phyloP scores from a whole-genome alignment of 306 rosid genomes.

The Gastrolobium villosum region DNA sequence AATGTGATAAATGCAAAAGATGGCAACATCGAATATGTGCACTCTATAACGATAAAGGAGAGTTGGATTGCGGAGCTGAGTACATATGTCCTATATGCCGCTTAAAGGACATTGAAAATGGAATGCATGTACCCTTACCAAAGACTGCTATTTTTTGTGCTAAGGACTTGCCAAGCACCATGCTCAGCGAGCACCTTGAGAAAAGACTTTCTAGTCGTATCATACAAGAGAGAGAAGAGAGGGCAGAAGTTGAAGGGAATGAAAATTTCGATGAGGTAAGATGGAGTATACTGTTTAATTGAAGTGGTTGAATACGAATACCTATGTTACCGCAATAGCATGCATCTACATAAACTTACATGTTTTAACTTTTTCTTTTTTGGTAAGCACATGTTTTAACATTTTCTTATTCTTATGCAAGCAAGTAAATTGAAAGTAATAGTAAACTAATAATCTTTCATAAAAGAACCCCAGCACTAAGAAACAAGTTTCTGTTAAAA shows the following conservation, averaged over 20 bases:
- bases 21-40: slow-evolving; percentile 86
- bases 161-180: slow-evolving; percentile 66
- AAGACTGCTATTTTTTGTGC: slow-evolving; percentile 56
- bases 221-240: slow-evolving; percentile 54
- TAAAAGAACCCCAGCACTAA: background rate
- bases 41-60: slow-evolving; percentile 58
- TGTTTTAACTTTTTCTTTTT: no score
- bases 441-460: background rate
- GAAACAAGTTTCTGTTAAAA: no score
- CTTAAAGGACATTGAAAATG: slow-evolving; percentile 54
- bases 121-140: slow-evolving; percentile 47
- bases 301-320: background rate
- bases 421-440: slow-evolving; percentile 7
- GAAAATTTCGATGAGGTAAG: slow-evolving; percentile 61
- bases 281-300: background rate
- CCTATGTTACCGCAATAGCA: background rate
- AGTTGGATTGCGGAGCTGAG: slow-evolving; percentile 51
- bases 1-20: slow-evolving; percentile 68
- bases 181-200: slow-evolving; percentile 75
- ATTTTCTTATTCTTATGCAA: slow-evolving; percentile 20
- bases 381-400: no score
- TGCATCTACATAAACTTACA: background rate
- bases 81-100: slow-evolving; percentile 67
- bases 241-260: slow-evolving; percentile 47
- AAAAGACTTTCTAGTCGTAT: slow-evolving; percentile 58